phyloP scores from a whole-genome alignment of 1,284 basidiomycete genomes.

The Phlebopus sp. region DNA sequence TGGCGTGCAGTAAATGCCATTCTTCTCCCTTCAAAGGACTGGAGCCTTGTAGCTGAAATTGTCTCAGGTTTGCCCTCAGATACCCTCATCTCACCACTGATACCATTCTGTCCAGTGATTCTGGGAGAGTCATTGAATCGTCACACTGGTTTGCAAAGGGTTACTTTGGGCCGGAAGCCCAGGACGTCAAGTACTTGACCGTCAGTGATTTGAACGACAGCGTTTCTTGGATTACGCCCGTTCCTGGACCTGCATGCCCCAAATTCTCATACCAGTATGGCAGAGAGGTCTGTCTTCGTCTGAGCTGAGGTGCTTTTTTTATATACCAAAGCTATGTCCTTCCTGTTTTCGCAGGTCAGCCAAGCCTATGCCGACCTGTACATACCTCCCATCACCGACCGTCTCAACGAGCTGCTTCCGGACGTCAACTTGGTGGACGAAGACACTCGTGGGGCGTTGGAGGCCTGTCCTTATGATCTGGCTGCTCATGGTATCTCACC shows the following conservation, averaged over 20 bases:
- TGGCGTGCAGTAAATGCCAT: slow-evolving; percentile 33
- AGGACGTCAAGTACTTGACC: slow-evolving; percentile 30
- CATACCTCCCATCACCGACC: slow-evolving; percentile 39
- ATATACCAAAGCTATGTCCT: background rate
- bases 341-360: slow-evolving; percentile 19
- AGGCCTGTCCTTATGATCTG: slow-evolving; percentile 42
- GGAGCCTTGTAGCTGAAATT: background rate
- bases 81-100: slow-evolving; percentile 39
- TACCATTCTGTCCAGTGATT: slow-evolving; percentile 37
- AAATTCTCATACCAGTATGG: slow-evolving; percentile 37
- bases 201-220: slow-evolving; percentile 38
- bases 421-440: slow-evolving; percentile 31
- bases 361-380: slow-evolving; percentile 38
- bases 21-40: background rate
- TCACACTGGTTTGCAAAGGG: slow-evolving; percentile 44
- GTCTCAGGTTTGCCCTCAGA: slow-evolving; percentile 34
- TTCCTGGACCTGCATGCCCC: slow-evolving; percentile 36
- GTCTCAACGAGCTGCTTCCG: slow-evolving; percentile 36
- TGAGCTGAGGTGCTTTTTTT: slow-evolving; percentile 23
- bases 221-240: slow-evolving; percentile 39
- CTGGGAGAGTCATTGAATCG: slow-evolving; percentile 43
- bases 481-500: slow-evolving; percentile 36
- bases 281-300: slow-evolving; percentile 35
- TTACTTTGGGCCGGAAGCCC: slow-evolving; percentile 36
- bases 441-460: slow-evolving; percentile 41